Percentiles rank a stretch among this genome's conserved stretches.
phyloP scores from a whole-genome alignment of 2,329 filamentous ascomycete genomes.

The Ophiostoma quercus region DNA sequence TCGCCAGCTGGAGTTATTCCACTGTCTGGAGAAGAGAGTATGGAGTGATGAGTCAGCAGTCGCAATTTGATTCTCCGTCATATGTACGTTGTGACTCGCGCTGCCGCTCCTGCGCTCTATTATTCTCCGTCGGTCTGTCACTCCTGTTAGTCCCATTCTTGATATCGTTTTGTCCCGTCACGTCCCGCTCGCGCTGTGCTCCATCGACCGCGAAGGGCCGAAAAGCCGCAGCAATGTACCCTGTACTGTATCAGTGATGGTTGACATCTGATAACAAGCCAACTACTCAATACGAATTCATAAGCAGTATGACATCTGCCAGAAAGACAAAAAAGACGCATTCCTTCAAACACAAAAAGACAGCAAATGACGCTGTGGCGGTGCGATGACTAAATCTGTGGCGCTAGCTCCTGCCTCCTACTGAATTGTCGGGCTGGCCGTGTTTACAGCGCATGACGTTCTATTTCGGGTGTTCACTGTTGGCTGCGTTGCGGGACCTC shows the following conservation, averaged over 20 bases:
- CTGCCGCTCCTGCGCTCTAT: neutral
- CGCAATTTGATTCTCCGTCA: neutral
- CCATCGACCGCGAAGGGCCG: neutral
- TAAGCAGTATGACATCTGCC: neutral
- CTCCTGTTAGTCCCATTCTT: neutral
- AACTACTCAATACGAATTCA: neutral
- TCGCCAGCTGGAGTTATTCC: neutral
- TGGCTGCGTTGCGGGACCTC: neutral
- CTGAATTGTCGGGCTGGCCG: no score
- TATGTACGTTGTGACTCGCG: neutral
- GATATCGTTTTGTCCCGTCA: neutral
- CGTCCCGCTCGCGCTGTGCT: neutral
- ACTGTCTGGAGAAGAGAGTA: neutral
- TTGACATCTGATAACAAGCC: neutral
- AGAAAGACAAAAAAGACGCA: neutral
- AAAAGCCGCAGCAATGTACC: neutral
- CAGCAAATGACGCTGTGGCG: slow-evolving; percentile 11
- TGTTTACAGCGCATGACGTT: neutral
- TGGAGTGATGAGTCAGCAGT: neutral
- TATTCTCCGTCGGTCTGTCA: neutral
- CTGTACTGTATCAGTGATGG: no score
- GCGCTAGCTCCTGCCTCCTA: slow-evolving; percentile 18
- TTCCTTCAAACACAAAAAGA: neutral
- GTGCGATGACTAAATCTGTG: slow-evolving; percentile 16
- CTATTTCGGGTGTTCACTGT: neutral